Percentiles rank a stretch among this genome's conserved stretches.
These are phyloP conservation scores for Sporothrix dimorphospora DNA, from an alignment of 2,329 filamentous ascomycete species.

Conservation along the genomic window DNA sequence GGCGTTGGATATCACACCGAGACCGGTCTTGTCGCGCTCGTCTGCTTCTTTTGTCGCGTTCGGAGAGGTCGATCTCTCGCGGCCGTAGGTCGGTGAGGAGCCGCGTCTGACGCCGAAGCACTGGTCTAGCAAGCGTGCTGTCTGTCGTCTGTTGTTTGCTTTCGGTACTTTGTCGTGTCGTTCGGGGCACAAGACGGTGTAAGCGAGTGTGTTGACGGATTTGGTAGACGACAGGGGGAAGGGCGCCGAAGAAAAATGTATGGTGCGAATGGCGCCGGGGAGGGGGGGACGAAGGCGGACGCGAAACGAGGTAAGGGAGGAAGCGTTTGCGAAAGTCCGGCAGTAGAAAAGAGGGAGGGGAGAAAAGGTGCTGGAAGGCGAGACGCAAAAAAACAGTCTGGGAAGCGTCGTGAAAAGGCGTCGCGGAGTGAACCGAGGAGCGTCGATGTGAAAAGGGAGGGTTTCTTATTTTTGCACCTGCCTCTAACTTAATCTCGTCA, in stretches of 20 bases:
- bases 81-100: slow-evolving; percentile 3
- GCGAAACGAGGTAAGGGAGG: slow-evolving; percentile 17
- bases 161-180: background rate
- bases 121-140: background rate
- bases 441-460: slow-evolving; percentile 6
- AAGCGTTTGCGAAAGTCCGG: background rate
- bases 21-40: background rate
- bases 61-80: background rate
- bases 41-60: slow-evolving; percentile 5
- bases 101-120: slow-evolving; percentile 9
- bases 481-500: slow-evolving; percentile 22
- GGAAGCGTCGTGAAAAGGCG: background rate
- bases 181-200: background rate
- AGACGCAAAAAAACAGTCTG: background rate
- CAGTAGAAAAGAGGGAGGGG: background rate
- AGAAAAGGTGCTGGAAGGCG: background rate
- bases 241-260: background rate
- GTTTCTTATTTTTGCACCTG: slow-evolving; percentile 22
- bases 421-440: background rate
- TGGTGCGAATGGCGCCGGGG: slow-evolving; percentile 1
- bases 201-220: background rate
- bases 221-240: background rate
- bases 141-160: background rate
- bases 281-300: background rate
- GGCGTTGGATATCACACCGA: background rate